Base-by-base conservation (phyloP, 164 flowering plant species). In the Vitis cinerea region DNA sequence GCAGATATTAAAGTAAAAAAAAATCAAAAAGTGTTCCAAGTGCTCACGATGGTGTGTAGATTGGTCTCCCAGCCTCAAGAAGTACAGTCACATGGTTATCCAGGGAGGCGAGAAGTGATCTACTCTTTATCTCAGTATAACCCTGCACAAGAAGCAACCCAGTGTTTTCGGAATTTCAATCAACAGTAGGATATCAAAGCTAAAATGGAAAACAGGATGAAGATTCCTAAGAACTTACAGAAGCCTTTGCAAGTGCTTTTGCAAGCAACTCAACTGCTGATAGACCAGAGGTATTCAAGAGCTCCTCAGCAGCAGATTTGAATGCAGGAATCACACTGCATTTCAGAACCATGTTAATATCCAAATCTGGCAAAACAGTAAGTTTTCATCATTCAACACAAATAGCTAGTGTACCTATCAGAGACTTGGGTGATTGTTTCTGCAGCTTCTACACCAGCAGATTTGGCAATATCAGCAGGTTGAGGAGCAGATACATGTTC, bases 311-410 rank as follows among this genome's bases (percentile, higher is more conserved):
- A 65, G 86, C 88, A 70, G 87, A 68, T 82, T 77, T 83, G 84
- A 96, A 96, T n/a, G 84, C 88, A 23, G 99, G 98, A 75, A 96
- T 82, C 1, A 95, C 97, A 84, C 98, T 95, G 87, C 80, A 85
- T 57, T 66, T 3, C 17, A 23, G 52, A 73, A 11, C 2, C 15
- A 48, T 52, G 49, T 31, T 37, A 48, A 62, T 8, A 44, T 44
- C 10, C 10, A n/a, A 31, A 23, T n/a, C n/a, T 3, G 9, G 53
- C 0, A 13, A 44, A 49, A 48, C 4, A 7, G 59, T 14, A 63
- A 64, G 1, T 10, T 27, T 5, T 16, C 53, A 50, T 8, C n/a
- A 50, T 30, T 10, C 50, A 44, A 50, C 59, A 16, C 44, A 51
- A 73, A 58, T 13, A 67, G 14, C 19, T 59, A 54, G 5, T 1